A percentile compares a stretch with the other conserved stretches of the same genome.
Evolutionary conservation across 805 yeast genomes (phyloP).

Genomic region (Wickerhamiella brachini): DNA sequence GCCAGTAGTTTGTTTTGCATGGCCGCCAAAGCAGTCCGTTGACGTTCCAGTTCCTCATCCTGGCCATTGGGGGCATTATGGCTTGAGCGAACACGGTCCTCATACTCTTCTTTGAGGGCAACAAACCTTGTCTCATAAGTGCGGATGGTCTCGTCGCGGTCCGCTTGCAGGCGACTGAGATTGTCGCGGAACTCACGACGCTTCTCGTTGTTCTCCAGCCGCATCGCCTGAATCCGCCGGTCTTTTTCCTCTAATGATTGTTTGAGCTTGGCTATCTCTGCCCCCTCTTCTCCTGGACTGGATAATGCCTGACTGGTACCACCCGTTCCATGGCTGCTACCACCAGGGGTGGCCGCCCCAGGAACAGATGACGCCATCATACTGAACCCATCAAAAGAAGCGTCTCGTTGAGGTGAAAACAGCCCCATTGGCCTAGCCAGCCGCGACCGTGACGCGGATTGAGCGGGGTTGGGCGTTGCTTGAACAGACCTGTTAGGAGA

Average conservation of each 20-base stretch:
- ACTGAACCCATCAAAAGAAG: slow-evolving; percentile 4
- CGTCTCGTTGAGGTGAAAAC: neutral
- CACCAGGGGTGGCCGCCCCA: too few relatives aligned
- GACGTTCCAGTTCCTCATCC: slow-evolving; percentile 17
- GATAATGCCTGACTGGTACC: too few relatives aligned
- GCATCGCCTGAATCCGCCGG: neutral
- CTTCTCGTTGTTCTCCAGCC: slow-evolving; percentile 16
- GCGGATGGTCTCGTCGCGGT: slow-evolving; percentile 5
- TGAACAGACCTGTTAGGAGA: slow-evolving; percentile 12
- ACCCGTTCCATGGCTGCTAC: too few relatives aligned
- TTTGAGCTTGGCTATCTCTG: slow-evolving; percentile 18
- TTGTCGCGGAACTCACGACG: slow-evolving; percentile 23
- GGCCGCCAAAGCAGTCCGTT: slow-evolving; percentile 24
- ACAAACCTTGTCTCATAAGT: neutral
- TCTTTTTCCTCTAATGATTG: slow-evolving; percentile 15
- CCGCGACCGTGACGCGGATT: neutral
- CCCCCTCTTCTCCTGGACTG: too few relatives aligned
- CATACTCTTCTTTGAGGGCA: neutral
- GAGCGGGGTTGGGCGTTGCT: neutral
- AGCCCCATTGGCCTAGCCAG: neutral
- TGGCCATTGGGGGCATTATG: neutral
- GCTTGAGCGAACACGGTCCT: neutral
- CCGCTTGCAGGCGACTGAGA: slow-evolving; percentile 4
- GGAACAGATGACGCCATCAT: too few relatives aligned
- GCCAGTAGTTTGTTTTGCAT: slow-evolving; percentile 24